These are phyloP conservation scores for Prunus dulcis DNA, from an alignment of 306 rosid species.

Conservation along the genomic window DNA sequence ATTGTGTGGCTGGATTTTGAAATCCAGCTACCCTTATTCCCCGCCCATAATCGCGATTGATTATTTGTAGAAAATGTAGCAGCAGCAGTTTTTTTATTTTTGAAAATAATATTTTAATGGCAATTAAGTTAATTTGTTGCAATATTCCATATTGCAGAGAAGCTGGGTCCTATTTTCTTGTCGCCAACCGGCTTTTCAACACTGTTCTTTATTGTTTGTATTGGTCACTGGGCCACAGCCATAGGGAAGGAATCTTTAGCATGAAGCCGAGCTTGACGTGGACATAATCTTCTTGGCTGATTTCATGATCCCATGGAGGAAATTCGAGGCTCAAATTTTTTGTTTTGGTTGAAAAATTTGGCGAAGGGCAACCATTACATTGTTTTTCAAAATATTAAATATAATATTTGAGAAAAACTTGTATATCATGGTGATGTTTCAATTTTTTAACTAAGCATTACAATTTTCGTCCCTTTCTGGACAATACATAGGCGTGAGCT, in stretches of 20 bases:
- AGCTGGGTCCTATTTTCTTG: neutral
- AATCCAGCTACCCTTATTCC: conserved; percentile 41
- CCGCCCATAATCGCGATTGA: conserved; percentile 45
- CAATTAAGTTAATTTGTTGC: neutral
- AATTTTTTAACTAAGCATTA: too few species aligned
- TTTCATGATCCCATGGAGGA: neutral
- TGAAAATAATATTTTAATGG: neutral
- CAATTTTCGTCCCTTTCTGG: too few species aligned
- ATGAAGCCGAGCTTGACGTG: neutral
- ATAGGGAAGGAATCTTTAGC: neutral
- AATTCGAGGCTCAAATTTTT: neutral
- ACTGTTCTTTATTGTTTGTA: neutral
- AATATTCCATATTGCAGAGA: neutral
- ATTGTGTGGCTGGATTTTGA: conserved; percentile 29
- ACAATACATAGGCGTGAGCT: too few species aligned
- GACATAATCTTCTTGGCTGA: neutral
- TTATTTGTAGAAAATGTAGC: neutral
- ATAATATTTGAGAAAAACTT: too few species aligned
- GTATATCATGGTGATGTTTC: too few species aligned
- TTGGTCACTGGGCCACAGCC: neutral
- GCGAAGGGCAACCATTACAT: neutral
- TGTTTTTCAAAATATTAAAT: too few species aligned
- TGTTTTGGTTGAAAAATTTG: neutral
- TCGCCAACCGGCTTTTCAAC: neutral
- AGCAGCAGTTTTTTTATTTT: neutral